A percentile compares a stretch with the other conserved stretches of the same genome.
These are phyloP conservation scores for Penicillium robsamsonii DNA, from an alignment of 495 filamentous ascomycete genomes.

Conservation along the genomic window DNA sequence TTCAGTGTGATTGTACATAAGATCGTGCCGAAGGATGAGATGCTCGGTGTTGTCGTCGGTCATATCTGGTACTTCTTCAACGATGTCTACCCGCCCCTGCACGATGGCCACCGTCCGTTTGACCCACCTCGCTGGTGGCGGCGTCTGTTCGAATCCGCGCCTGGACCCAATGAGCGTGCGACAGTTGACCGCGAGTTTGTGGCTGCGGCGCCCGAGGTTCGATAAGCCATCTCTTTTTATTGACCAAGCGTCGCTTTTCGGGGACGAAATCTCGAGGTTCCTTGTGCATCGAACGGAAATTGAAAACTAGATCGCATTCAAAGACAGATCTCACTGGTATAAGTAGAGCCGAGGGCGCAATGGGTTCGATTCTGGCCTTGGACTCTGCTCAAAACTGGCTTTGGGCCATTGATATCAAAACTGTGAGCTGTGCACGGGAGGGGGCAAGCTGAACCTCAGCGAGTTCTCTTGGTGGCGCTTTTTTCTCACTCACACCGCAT, in stretches of 20 bases:
- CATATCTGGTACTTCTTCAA: slow-evolving; percentile 99
- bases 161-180: slow-evolving; percentile 22
- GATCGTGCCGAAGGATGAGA: slow-evolving; percentile 88
- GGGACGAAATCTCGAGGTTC: not conserved
- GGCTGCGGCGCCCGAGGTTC: slow-evolving; percentile 41
- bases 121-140: slow-evolving; percentile 94
- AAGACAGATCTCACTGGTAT: not conserved
- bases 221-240: slow-evolving; percentile 22
- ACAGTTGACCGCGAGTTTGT: slow-evolving; percentile 37
- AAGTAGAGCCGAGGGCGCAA: not conserved
- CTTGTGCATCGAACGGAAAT: not conserved
- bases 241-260: not conserved
- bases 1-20: slow-evolving; percentile 86
- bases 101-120: slow-evolving; percentile 79
- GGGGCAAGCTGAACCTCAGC: not conserved
- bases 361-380: not conserved
- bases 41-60: slow-evolving; percentile 88
- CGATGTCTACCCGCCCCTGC: slow-evolving; percentile 90
- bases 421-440: not conserved
- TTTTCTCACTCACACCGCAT: not conserved
- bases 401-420: not conserved
- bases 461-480: not conserved
- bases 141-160: slow-evolving; percentile 66
- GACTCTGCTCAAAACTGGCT: not conserved
- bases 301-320: not conserved